Evolutionary conservation across 2,329 filamentous ascomycete species (phyloP).

Genomic region (Trichoderma gracile): DNA sequence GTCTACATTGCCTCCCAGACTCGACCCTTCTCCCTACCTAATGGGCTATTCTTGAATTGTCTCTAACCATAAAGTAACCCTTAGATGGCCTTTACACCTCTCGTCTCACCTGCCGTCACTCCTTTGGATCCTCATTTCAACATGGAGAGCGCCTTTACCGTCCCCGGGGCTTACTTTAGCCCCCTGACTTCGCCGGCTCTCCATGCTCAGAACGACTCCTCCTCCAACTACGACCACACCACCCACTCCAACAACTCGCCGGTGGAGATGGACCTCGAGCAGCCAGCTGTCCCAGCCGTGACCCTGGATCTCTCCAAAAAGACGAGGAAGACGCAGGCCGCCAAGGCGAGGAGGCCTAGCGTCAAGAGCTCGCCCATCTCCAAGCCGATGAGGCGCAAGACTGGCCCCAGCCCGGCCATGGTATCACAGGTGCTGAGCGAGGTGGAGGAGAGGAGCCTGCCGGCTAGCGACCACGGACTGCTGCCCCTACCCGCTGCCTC

Average conservation of each 20-base stretch:
- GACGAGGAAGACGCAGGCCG: constrained; percentile 52
- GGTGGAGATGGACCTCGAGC: constrained; percentile 58
- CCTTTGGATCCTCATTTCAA: constrained; percentile 72
- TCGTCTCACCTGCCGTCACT: constrained; percentile 82
- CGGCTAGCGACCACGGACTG: constrained; percentile 40
- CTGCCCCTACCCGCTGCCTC: constrained; percentile 43
- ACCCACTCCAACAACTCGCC: constrained; percentile 54
- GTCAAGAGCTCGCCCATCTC: constrained; percentile 72
- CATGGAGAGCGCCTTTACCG: constrained; percentile 58
- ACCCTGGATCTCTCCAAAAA: constrained; percentile 55
- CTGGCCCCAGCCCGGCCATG: constrained; percentile 54
- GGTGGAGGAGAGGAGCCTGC: constrained; percentile 46
- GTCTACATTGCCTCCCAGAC: constrained; percentile 32
- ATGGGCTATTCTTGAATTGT: background rate
- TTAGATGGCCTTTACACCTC: constrained; percentile 74
- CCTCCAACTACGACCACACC: constrained; percentile 48
- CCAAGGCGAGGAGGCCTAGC: constrained; percentile 54
- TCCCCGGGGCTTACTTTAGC: constrained; percentile 76
- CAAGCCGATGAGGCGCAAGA: constrained; percentile 62
- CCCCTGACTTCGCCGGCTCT: constrained; percentile 79
- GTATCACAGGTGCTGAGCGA: constrained; percentile 58
- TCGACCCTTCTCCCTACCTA: too few species aligned
- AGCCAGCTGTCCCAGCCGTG: constrained; percentile 41
- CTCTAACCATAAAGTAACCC: background rate
- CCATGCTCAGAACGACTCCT: constrained; percentile 65